Evolutionary conservation across 306 rosid genomes (phyloP), one percentile per base, ranked within the genome.

Genomic region (Acacia acuminata): DNA sequence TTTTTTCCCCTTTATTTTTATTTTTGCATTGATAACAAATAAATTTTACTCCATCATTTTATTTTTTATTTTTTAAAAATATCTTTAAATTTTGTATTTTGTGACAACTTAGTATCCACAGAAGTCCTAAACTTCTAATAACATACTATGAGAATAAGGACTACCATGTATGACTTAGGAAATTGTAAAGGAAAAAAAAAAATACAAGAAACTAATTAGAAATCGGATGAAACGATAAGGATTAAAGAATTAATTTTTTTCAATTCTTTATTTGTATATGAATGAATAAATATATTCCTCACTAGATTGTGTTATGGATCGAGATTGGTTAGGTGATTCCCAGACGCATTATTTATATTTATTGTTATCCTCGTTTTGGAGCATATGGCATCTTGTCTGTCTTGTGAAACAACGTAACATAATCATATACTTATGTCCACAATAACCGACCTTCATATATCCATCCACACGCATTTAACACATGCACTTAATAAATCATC

Each of bases 241-340:
- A 17, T 16, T 51, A 16, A 16, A 16, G n/a, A 16, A 51, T 51
- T 0, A 51, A 15, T n/a, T 4, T 15, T 17, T 51, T 16, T 5
- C 58, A 16, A 17, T 64, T 53, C 22, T 64, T 34, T 74, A 30
- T 68, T 9, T 82, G 45, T 44, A 43, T 24, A 34, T 81, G 22
- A 36, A 61, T 24, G 16, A 47, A 82, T 27, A 58, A 72, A 85
- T 67, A 71, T 81, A 86, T 82, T 82, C 88, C 36, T 82, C 82
- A 17, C 10, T 7, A 82, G 66, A 85, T 85, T 11, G 13, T 61
- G 63, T 82, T 60, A 40, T 55, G 24, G 32, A 82, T 55, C 24
- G 43, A 82, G 83, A 82, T 85, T 58, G 79, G 53, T 10, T 3
- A 7, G 44, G 78, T 72, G 86, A 85, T 85, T 78, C 88, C 71